A percentile compares a stretch with the other conserved stretches of the same genome.
These are phyloP conservation scores for Eucalyptus tenuipes DNA, from an alignment of 345 rosid genomes.

Conservation along the genomic window DNA sequence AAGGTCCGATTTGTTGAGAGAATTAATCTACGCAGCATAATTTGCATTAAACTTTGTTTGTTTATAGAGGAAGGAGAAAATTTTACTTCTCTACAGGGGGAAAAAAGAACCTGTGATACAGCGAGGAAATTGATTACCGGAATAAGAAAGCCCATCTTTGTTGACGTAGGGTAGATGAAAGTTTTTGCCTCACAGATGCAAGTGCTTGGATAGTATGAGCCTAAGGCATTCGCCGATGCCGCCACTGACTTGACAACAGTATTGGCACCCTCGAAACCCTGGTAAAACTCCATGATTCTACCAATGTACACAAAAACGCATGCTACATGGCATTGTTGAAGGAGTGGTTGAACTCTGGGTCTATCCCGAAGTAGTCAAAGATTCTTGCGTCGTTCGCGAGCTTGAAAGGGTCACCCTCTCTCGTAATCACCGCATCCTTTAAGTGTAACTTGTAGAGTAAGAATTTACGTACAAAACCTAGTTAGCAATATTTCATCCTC, in stretches of 20 bases:
- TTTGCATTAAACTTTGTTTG: not conserved
- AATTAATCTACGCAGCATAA: not conserved
- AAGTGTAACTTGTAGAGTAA: not conserved
- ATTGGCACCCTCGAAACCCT: conserved; percentile 1
- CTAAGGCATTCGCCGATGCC: conserved; percentile 3
- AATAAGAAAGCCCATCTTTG: conserved; percentile 2
- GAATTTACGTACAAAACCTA: not conserved
- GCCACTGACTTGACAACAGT: conserved; percentile 10
- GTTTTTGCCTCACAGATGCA: conserved; percentile 7
- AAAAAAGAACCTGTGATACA: not conserved
- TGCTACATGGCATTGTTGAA: conserved; percentile 3
- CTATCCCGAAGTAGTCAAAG: conserved; percentile 6
- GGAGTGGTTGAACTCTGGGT: not conserved
- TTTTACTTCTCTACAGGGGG: not conserved
- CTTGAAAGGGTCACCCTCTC: conserved; percentile 8
- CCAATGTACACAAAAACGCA: conserved; percentile 2
- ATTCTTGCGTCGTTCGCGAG: not conserved
- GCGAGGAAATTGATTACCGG: not conserved
- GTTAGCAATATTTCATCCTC: not conserved
- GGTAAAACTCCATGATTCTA: conserved; percentile 9
- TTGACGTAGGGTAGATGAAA: conserved; percentile 15
- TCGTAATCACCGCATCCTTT: conserved; percentile 10
- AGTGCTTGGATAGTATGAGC: conserved; percentile 3
- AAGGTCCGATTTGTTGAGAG: not conserved
- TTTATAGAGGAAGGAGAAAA: not conserved